phyloP scores from a whole-genome alignment of 1,284 basidiomycete species.

The Dichomitus squalens region DNA sequence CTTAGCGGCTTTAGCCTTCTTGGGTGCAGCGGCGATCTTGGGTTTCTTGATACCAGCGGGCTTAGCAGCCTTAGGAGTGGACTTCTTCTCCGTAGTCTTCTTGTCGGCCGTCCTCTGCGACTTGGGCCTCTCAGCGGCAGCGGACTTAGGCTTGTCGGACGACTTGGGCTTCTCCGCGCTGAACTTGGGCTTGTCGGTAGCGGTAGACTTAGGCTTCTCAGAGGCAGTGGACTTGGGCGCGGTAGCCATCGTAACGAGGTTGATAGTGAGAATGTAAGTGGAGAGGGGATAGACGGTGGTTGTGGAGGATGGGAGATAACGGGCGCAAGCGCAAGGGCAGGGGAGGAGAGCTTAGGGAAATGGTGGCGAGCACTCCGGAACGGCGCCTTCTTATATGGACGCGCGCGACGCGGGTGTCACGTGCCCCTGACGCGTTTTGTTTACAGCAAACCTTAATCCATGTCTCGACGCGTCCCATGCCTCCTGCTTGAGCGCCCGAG shows the following conservation, averaged over 20 bases:
- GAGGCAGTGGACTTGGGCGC: conserved; percentile 24
- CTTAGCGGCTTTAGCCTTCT: conserved; percentile 33
- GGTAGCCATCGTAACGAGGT: conserved; percentile 20
- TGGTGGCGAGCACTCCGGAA: conserved; percentile 8
- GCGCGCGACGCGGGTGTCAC: conserved; percentile 39
- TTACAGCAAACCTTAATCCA: conserved; percentile 39
- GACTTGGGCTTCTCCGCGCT: conserved; percentile 22
- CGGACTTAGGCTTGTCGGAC: conserved; percentile 19
- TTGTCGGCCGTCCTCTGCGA: conserved; percentile 17
- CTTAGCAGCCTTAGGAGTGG: conserved; percentile 40
- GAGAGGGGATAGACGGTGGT: neutral
- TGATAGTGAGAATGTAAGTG: neutral
- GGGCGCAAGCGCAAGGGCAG: conserved; percentile 18
- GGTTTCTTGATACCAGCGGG: conserved; percentile 39
- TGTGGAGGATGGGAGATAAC: conserved; percentile 6
- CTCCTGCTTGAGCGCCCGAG: conserved; percentile 8
- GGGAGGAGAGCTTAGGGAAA: conserved; percentile 24
- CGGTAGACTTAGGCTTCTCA: conserved; percentile 26
- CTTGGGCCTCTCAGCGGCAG: conserved; percentile 19
- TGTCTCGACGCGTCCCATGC: conserved; percentile 11
- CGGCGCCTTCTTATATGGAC: conserved; percentile 31
- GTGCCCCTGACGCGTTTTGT: conserved; percentile 35
- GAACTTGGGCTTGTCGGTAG: conserved; percentile 18
- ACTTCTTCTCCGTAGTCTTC: conserved; percentile 40
- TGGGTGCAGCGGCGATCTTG: conserved; percentile 34